These are phyloP conservation scores for Penicillium corylophilum DNA, from an alignment of 2,329 filamentous ascomycete species.

Conservation along the genomic window DNA sequence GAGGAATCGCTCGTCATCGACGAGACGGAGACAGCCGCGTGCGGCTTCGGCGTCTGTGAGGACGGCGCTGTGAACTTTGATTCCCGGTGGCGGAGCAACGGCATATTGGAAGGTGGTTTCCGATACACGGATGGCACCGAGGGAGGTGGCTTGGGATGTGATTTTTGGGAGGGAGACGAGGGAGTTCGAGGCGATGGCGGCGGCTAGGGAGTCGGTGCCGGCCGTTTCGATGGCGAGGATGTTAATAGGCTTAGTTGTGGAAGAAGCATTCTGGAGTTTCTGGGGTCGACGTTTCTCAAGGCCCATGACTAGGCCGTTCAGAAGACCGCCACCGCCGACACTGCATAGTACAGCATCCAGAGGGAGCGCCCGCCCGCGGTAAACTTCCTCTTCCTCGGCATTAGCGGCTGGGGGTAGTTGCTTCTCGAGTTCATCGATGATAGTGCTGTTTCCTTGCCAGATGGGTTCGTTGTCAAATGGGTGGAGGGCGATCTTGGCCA, in stretches of 20 bases:
- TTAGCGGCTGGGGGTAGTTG: constrained; percentile 38
- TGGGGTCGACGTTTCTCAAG: constrained; percentile 52
- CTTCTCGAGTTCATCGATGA: constrained; percentile 45
- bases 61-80: constrained; percentile 60
- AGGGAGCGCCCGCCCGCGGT: constrained; percentile 35
- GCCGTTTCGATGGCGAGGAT: constrained; percentile 74
- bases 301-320: constrained; percentile 73
- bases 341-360: constrained; percentile 73
- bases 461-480: constrained; percentile 48
- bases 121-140: constrained; percentile 73
- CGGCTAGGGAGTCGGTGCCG: constrained; percentile 69
- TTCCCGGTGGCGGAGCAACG: constrained; percentile 42
- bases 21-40: constrained; percentile 70
- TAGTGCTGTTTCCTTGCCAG: constrained; percentile 48
- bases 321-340: constrained; percentile 76
- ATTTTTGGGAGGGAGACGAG: constrained; percentile 68
- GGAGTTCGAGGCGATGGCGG: constrained; percentile 54
- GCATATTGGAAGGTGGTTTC: constrained; percentile 66
- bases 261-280: constrained; percentile 25
- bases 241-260: constrained; percentile 36
- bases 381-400: constrained; percentile 31
- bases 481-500: constrained; percentile 43
- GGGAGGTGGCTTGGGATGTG: constrained; percentile 70
- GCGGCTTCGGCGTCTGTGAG: constrained; percentile 76
- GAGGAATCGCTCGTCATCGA: constrained; percentile 76